phyloP scores from a whole-genome alignment of 169 alveolate species.

The Babesia gibsoni region DNA sequence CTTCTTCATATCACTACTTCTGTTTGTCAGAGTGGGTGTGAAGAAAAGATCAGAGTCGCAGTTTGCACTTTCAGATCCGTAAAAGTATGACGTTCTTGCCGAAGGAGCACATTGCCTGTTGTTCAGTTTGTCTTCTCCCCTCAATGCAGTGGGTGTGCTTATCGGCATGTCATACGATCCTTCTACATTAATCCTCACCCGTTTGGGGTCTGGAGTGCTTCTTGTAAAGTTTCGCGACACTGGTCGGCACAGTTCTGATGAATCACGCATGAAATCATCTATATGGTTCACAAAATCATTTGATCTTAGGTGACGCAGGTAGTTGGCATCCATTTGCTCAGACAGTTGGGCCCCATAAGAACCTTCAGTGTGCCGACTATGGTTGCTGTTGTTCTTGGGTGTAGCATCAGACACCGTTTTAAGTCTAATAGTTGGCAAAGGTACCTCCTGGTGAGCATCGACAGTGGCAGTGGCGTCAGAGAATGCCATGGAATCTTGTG shows the following conservation, averaged over 20 bases:
- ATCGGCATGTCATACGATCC: background rate
- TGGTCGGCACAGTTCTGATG: conserved; percentile 16
- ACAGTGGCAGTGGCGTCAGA: too few species aligned
- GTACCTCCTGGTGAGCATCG: too few species aligned
- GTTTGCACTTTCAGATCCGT: background rate
- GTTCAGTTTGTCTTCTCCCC: background rate
- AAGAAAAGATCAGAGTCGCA: conserved; percentile 24
- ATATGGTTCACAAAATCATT: background rate
- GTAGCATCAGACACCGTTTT: conserved; percentile 13
- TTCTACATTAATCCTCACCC: background rate
- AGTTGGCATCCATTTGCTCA: too few species aligned
- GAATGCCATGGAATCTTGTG: too few species aligned
- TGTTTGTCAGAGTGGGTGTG: conserved; percentile 47
- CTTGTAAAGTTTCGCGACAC: background rate
- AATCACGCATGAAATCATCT: conserved; percentile 16
- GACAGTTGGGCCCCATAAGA: too few species aligned
- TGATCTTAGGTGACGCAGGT: background rate
- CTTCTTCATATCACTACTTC: background rate
- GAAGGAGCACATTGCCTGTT: background rate
- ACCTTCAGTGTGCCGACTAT: too few species aligned
- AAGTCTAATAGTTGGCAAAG: too few species aligned
- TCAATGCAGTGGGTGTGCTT: background rate
- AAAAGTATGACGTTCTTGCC: background rate
- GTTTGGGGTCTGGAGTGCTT: background rate
- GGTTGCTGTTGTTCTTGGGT: too few species aligned